Evolutionary conservation across 2,329 filamentous ascomycete species (phyloP).

Genomic region (Botrytis cinerea): DNA sequence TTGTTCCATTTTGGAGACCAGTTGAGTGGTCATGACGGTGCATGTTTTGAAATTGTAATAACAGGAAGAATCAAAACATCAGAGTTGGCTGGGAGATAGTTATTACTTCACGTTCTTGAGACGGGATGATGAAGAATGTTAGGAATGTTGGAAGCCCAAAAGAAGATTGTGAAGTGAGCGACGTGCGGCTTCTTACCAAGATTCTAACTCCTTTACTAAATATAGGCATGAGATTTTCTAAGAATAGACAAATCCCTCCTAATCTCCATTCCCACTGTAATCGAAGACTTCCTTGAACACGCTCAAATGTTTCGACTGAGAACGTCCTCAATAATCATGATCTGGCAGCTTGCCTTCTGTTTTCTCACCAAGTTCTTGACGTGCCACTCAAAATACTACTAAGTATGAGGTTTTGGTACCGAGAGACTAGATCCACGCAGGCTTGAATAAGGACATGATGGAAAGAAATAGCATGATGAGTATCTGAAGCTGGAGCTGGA

Average conservation of each 20-base stretch:
- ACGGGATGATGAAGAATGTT: not conserved
- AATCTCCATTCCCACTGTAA: not conserved
- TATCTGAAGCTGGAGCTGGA: not conserved
- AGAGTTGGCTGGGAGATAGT: not conserved
- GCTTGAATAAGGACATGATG: not conserved
- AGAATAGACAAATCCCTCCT: not conserved
- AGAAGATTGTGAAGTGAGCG: not conserved
- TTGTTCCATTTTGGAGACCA: not conserved
- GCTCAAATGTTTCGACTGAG: not conserved
- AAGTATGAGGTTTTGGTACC: not conserved
- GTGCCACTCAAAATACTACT: not conserved
- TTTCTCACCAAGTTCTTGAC: not conserved
- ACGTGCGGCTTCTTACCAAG: not conserved
- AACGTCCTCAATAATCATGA: not conserved
- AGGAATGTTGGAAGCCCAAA: slow-evolving; percentile 3
- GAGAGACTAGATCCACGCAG: not conserved
- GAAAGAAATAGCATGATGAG: not conserved
- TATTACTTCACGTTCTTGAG: not conserved
- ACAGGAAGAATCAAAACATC: not conserved
- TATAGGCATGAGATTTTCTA: not conserved
- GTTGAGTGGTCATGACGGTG: not conserved
- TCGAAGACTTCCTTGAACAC: not conserved
- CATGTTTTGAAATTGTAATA: not conserved
- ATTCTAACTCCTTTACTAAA: not conserved
- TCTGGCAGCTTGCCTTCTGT: not conserved